These are phyloP conservation scores for Eutrema japonicum DNA, from an alignment of 345 rosid genomes.

Conservation along the genomic window DNA sequence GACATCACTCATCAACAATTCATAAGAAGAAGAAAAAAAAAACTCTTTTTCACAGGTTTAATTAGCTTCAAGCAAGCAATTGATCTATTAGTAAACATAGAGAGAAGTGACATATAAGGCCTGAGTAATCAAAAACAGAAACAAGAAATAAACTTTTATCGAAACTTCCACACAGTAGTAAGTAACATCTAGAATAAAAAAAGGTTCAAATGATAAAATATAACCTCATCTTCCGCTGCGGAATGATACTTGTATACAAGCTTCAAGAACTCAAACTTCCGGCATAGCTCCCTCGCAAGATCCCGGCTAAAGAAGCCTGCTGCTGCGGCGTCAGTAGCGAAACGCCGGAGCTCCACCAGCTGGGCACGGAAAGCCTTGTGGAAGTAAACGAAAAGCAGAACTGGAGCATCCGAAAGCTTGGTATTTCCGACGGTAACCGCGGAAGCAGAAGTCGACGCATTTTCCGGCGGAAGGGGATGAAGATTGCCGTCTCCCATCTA, in stretches of 20 bases:
- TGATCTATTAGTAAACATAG: not conserved
- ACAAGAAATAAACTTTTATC: not conserved
- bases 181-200: too few relatives aligned
- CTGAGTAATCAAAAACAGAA: not conserved
- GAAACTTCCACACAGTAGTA: not conserved
- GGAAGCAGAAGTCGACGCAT: slow-evolving; percentile 17
- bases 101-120: slow-evolving; percentile 5
- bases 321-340: slow-evolving; percentile 49
- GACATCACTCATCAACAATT: not conserved
- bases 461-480: slow-evolving; percentile 42
- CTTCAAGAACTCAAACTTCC: slow-evolving; percentile 66
- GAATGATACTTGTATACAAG: slow-evolving; percentile 67
- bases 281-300: slow-evolving; percentile 45
- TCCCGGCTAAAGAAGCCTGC: slow-evolving; percentile 33
- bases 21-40: not conserved
- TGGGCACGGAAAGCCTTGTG: slow-evolving; percentile 72
- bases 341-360: slow-evolving; percentile 56
- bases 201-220: too few relatives aligned
- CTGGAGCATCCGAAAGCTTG: slow-evolving; percentile 63
- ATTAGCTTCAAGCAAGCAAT: slow-evolving; percentile 24
- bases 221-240: slow-evolving; percentile 82
- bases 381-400: slow-evolving; percentile 62
- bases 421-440: slow-evolving; percentile 28
- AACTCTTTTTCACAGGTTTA: not conserved
- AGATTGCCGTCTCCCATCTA: slow-evolving; percentile 46